Percentiles rank a stretch among this genome's conserved stretches.
Conservation (phyloP, 176 grass and related monocot genomes). For the Secale cereale region DNA sequence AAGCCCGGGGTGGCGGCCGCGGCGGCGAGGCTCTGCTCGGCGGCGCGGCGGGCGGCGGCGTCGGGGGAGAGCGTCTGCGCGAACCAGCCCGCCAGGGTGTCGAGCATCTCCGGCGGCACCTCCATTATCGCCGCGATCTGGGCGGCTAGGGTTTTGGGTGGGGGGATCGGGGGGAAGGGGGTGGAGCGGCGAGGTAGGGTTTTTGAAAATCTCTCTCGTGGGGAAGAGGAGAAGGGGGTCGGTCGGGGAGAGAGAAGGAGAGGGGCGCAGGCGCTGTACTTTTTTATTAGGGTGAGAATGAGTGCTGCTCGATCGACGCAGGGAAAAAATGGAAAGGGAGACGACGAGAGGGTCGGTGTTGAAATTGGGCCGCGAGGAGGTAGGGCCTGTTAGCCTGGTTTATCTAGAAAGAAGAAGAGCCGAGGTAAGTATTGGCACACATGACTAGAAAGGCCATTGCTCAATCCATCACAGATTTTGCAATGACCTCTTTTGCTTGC, state of each 20-base stretch:
- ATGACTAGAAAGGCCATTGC: no score
- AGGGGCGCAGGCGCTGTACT: background rate
- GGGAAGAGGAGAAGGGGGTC: background rate
- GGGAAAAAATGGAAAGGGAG: background rate
- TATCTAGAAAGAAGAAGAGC: no score
- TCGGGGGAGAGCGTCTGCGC: conserved; percentile 69
- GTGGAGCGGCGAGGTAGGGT: conserved; percentile 32
- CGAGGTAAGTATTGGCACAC: no score
- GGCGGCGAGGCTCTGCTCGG: conserved; percentile 60
- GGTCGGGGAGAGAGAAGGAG: background rate
- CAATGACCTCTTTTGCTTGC: no score
- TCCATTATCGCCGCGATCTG: conserved; percentile 53
- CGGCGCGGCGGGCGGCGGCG: conserved; percentile 59
- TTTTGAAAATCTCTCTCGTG: conserved; percentile 35
- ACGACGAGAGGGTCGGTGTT: background rate
- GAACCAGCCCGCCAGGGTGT: conserved; percentile 75
- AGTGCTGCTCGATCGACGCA: background rate
- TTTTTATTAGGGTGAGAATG: background rate
- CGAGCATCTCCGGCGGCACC: conserved; percentile 74
- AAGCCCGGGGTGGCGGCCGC: conserved; percentile 48
- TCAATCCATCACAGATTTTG: no score
- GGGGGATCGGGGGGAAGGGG: conserved; percentile 24
- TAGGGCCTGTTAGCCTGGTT: background rate
- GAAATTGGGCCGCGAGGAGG: background rate
- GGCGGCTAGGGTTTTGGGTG: conserved; percentile 22